Evolutionary conservation across 352 stramenopile genomes (phyloP).

Genomic region (Thalassiosira mediterranea): DNA sequence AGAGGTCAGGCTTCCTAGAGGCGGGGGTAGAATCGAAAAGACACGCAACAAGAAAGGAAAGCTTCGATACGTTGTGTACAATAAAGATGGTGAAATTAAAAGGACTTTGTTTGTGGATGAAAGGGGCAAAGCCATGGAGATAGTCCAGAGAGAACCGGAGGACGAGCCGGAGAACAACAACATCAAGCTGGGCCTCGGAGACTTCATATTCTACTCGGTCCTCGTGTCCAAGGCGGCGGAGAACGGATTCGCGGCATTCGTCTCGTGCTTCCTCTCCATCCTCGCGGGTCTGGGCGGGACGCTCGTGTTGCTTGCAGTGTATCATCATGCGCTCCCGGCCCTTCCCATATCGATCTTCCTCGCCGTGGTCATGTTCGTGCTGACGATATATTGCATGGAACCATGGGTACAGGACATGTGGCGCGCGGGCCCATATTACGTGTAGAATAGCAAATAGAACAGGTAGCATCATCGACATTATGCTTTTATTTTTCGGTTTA

Average conservation of each 20-base stretch:
- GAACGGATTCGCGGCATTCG: conserved; percentile 93
- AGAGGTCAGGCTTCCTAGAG: conserved; percentile 57
- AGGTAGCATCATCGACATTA: too few species aligned
- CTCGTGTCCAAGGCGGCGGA: conserved; percentile 94
- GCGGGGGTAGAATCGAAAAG: conserved; percentile 64
- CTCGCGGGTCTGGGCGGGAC: conserved; percentile 89
- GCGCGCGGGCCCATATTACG: conserved; percentile 53
- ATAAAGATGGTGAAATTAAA: conserved; percentile 55
- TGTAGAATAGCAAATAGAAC: too few species aligned
- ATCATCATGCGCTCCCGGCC: conserved; percentile 90
- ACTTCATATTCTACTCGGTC: conserved; percentile 99
- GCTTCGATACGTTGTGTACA: conserved; percentile 60
- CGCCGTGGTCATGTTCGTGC: conserved; percentile 81
- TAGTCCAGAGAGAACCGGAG: conserved; percentile 23
- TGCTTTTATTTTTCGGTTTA: too few species aligned
- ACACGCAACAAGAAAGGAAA: conserved; percentile 41
- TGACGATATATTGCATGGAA: conserved; percentile 76
- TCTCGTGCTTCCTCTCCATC: conserved; percentile 91
- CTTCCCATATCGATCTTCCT: conserved; percentile 95
- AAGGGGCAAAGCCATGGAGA: conserved; percentile 53
- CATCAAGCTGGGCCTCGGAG: conserved; percentile 86
- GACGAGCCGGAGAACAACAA: conserved; percentile 81
- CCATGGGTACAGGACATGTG: conserved; percentile 70
- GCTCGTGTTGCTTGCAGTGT: conserved; percentile 91
- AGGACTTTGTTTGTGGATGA: conserved; percentile 64